phyloP scores from a whole-genome alignment of 176 grass and related monocot genomes.

The Stipa capillata region DNA sequence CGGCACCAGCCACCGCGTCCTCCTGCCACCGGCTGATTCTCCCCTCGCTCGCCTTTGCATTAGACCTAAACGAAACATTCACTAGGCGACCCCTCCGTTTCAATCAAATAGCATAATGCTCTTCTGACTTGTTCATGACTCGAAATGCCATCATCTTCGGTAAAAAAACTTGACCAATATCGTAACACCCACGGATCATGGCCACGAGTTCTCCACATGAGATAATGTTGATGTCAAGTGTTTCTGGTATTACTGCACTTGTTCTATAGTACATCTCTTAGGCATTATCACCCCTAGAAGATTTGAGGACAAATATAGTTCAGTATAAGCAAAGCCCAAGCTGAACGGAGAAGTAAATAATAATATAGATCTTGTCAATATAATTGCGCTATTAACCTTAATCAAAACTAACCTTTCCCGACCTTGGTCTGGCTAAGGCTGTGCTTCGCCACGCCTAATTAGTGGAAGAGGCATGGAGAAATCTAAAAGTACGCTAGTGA shows the following conservation, averaged over 20 bases:
- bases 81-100: neutral
- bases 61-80: neutral
- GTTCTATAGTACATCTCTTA: neutral
- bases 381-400: neutral
- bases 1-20: conserved; percentile 26
- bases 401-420: neutral
- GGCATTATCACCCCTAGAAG: neutral
- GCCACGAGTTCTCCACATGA: too few species aligned
- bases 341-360: too few species aligned
- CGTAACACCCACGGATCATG: too few species aligned
- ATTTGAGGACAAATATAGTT: neutral
- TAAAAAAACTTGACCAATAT: neutral
- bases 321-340: too few species aligned
- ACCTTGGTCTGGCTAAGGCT: neutral
- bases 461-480: too few species aligned
- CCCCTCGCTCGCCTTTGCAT: neutral
- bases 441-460: neutral
- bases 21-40: neutral
- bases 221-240: neutral
- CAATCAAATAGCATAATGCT: neutral
- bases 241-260: neutral
- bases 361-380: fast-evolving
- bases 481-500: too few species aligned
- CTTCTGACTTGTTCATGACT: neutral
- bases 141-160: neutral